A percentile compares a stretch with the other conserved stretches of the same genome.
phyloP scores from a whole-genome alignment of 2,329 filamentous ascomycete species.

The Xylaria sp. region DNA sequence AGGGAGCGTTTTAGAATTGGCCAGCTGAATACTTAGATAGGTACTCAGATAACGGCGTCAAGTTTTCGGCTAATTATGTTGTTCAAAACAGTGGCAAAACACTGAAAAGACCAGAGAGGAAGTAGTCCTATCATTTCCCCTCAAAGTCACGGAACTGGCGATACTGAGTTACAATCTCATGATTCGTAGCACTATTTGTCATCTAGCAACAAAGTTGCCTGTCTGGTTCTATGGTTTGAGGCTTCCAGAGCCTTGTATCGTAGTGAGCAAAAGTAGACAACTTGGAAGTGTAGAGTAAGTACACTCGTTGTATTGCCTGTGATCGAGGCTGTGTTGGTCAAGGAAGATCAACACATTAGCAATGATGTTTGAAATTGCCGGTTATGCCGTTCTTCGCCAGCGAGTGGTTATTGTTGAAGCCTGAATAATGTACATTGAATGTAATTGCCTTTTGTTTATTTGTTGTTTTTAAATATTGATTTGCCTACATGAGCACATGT shows the following conservation, averaged over 20 bases:
- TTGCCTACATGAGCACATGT: background rate
- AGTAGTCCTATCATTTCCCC: background rate
- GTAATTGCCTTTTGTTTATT: conserved; percentile 7
- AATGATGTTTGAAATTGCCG: background rate
- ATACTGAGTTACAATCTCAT: background rate
- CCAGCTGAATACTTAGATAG: background rate
- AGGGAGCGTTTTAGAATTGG: background rate
- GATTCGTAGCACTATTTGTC: background rate
- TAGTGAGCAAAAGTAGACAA: background rate
- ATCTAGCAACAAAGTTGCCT: background rate
- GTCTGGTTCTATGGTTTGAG: background rate
- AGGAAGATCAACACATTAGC: background rate
- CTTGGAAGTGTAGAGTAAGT: background rate
- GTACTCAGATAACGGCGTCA: background rate
- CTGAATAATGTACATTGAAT: background rate
- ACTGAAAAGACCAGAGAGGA: background rate
- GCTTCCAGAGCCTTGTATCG: background rate
- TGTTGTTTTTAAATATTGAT: conserved; percentile 12
- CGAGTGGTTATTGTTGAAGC: background rate
- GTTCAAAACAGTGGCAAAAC: background rate
- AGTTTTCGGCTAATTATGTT: background rate
- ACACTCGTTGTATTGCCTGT: background rate
- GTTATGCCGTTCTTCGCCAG: background rate
- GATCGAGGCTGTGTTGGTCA: background rate
- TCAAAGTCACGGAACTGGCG: background rate